Conservation (phyloP, 352 stramenopile genomes). For the Pseudoperonospora humuli region DNA sequence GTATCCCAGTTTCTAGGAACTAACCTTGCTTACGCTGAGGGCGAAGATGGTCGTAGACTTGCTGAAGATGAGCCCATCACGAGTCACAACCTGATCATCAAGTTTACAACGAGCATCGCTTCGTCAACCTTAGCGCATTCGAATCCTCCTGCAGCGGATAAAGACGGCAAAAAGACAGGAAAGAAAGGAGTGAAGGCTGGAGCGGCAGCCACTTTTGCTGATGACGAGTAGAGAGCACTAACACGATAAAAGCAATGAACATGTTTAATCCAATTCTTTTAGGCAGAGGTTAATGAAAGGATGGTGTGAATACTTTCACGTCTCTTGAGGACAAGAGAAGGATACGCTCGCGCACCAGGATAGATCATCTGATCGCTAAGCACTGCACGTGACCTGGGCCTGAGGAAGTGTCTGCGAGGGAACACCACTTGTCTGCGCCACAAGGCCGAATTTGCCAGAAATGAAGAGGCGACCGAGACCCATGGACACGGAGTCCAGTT, state of each 20-base stretch:
- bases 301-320: slow-evolving; percentile 23
- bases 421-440: slow-evolving; percentile 49
- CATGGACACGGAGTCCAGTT: slow-evolving; percentile 51
- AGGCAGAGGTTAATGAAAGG: slow-evolving; percentile 13
- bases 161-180: slow-evolving; percentile 32
- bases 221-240: slow-evolving; percentile 12
- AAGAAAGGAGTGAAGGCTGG: slow-evolving; percentile 19
- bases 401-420: slow-evolving; percentile 22
- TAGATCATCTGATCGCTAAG: slow-evolving; percentile 11
- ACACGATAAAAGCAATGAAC: slow-evolving; percentile 13
- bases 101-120: slow-evolving; percentile 62
- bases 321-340: slow-evolving; percentile 20
- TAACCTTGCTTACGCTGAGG: slow-evolving; percentile 78
- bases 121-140: slow-evolving; percentile 14
- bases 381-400: slow-evolving; percentile 38
- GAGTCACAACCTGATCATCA: slow-evolving; percentile 58
- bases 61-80: slow-evolving; percentile 67
- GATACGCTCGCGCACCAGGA: not conserved
- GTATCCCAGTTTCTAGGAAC: slow-evolving; percentile 60
- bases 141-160: slow-evolving; percentile 10
- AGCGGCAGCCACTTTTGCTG: slow-evolving; percentile 7
- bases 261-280: slow-evolving; percentile 18
- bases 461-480: slow-evolving; percentile 72
- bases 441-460: slow-evolving; percentile 54
- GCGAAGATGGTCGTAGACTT: slow-evolving; percentile 64